Evolutionary conservation across 805 yeast genomes (phyloP), one percentile per base, ranked within the genome.

Genomic region (Candida sanyiensis): DNA sequence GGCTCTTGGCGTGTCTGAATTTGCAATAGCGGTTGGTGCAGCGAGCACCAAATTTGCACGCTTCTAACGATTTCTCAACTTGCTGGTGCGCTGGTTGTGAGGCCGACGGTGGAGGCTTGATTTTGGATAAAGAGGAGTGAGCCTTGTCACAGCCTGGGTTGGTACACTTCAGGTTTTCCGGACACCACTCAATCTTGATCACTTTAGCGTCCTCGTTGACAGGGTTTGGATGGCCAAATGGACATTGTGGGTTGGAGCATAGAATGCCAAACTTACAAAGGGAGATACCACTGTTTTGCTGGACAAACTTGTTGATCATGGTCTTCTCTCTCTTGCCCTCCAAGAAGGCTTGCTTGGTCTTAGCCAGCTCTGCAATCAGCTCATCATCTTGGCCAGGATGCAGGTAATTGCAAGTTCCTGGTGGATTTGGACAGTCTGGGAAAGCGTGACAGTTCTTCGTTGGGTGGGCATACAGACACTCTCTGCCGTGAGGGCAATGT

Each of bases 151-250:
- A 88, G 12, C 54, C 49, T 0, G 70, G 58, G 54, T 86, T 75
- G 19, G 61, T 48, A 64, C 96, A 88, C 16, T 62, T 59, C 48
- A 80, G 71, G 47, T 84, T 84, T 26, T 68, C 75, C 7, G 79
- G 64, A 66, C 96, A 88, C 95, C 95, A 84, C 48, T 77, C 81
- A 34, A 74, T 63, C 13, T 72, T 70, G 12, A 73, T 65, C 28
- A 87, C 85, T 50, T 78, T 76, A 21, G 88, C 87, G 45, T 73
- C 77, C 45, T 71, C 75, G 62, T 83, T 85, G 13, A 86, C 83
- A 2, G 94, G 93, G 0, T 95, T 85, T 32, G 97, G 96, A 57
- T 88, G 96, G 19, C 88, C 96, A 64, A 80, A 86, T 21, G 88
- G 86, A 66, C 96, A 88, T 45, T 75, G 63, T 45, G 78, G 86